Evolutionary conservation across 345 rosid genomes (phyloP).

Genomic region (Rhizophora apiculata): DNA sequence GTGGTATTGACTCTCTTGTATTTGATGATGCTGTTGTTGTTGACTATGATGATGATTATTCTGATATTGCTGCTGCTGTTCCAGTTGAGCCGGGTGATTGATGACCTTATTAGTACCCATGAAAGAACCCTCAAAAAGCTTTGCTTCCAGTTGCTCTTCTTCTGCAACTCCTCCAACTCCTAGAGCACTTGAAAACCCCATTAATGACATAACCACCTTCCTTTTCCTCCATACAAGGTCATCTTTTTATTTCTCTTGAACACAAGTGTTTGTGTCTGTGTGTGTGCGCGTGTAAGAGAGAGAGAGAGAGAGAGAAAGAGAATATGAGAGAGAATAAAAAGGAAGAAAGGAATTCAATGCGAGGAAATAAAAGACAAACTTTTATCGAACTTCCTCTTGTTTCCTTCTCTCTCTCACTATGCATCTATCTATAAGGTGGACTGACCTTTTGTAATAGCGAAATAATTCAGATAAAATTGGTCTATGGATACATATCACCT

Average conservation of each 20-base stretch:
- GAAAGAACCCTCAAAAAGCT: constrained; percentile 23
- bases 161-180: constrained; percentile 13
- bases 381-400: constrained; percentile 16
- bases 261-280: neutral
- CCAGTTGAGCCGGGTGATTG: constrained; percentile 28
- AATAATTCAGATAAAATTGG: constrained; percentile 48
- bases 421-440: constrained; percentile 5
- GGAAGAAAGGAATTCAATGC: constrained; percentile 27
- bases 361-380: constrained; percentile 38
- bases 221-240: constrained; percentile 28
- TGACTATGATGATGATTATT: constrained; percentile 20
- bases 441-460: constrained; percentile 21
- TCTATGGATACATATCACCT: constrained; percentile 34
- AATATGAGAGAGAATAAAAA: constrained; percentile 20
- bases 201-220: constrained; percentile 38
- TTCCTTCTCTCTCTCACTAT: constrained; percentile 4
- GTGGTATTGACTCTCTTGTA: constrained; percentile 22
- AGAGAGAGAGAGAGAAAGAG: neutral
- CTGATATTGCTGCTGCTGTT: constrained; percentile 36
- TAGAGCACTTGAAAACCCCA: constrained; percentile 30
- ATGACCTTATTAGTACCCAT: constrained; percentile 41
- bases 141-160: neutral
- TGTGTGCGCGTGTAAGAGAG: neutral
- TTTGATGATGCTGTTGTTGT: constrained; percentile 19
- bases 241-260: constrained; percentile 15